Percentiles rank a stretch among this genome's conserved stretches.
These are phyloP conservation scores for Lycium ferocissimum DNA, from an alignment of 257 asterid species.

Conservation along the genomic window DNA sequence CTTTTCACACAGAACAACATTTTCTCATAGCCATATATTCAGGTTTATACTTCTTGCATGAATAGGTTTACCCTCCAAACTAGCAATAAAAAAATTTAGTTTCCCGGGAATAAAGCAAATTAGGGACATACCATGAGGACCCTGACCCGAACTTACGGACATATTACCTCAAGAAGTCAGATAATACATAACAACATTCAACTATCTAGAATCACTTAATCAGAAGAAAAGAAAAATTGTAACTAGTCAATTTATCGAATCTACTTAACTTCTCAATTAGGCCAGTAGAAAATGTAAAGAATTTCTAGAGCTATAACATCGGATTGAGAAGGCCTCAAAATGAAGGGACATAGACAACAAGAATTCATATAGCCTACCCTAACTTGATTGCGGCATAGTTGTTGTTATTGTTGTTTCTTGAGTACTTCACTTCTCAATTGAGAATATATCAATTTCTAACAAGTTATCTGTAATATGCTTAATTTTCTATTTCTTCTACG, in stretches of 20 bases:
- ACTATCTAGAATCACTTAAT: not conserved
- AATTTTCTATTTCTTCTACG: not conserved
- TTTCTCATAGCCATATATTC: slow-evolving; percentile 6
- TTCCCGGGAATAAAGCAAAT: not conserved
- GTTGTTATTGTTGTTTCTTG: not conserved
- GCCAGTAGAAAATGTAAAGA: not conserved
- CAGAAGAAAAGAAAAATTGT: not conserved
- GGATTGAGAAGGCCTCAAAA: not conserved
- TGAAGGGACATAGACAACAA: not conserved
- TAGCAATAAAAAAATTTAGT: not conserved
- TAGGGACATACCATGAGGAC: slow-evolving; percentile 6
- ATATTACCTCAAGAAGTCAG: not conserved
- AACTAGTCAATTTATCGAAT: not conserved
- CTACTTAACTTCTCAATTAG: slow-evolving; percentile 16
- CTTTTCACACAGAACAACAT: not conserved
- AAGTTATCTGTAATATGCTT: not conserved
- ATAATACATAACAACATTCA: not conserved
- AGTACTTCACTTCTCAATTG: slow-evolving; percentile 3
- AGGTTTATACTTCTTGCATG: not conserved
- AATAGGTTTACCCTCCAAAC: slow-evolving; percentile 20
- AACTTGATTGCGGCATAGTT: not conserved
- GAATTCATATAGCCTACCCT: not conserved
- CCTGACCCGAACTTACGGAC: not conserved
- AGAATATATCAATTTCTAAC: slow-evolving; percentile 7
- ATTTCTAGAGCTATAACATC: not conserved